A percentile compares a stretch with the other conserved stretches of the same genome.
phyloP scores from a whole-genome alignment of 225 moss, liverwort and hornwort genomes.

The Bryum argenteum region DNA sequence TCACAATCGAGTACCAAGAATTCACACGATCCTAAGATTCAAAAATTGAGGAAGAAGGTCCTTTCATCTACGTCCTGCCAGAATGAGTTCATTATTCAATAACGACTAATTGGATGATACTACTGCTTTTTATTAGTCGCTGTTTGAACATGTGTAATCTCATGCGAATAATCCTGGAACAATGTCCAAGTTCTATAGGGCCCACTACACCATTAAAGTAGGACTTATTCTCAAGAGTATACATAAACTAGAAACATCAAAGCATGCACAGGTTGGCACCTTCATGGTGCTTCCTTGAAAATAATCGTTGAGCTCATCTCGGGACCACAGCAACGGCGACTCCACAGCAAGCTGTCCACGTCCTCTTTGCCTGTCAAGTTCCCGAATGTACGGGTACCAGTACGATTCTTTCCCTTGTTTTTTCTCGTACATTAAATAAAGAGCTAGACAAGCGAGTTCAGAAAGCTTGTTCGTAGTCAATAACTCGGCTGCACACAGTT shows the following conservation, averaged over 20 bases:
- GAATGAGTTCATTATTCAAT: conserved; percentile 1
- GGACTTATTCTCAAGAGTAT: not conserved
- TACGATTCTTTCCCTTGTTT: conserved; percentile 96
- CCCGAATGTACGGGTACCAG: conserved; percentile 99
- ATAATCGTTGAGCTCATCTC: conserved; percentile 88
- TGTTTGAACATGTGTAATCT: conserved; percentile 1
- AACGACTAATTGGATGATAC: conserved; percentile 10
- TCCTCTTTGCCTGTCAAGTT: conserved; percentile 98
- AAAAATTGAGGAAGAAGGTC: not conserved
- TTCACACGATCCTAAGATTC: not conserved
- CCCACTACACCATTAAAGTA: not conserved
- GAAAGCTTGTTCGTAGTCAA: conserved; percentile 99
- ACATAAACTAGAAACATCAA: conserved; percentile 9
- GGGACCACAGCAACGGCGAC: conserved; percentile 96
- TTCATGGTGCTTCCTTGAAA: conserved; percentile 94
- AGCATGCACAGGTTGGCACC: conserved; percentile 38
- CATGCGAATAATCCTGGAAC: conserved; percentile 4
- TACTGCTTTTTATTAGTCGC: not conserved
- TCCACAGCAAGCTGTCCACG: conserved; percentile 95
- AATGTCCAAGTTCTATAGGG: not conserved
- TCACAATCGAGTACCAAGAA: conserved; percentile 13
- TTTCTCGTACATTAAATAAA: conserved; percentile 99
- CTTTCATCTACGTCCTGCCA: conserved; percentile 11
- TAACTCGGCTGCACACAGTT: conserved; percentile 77
- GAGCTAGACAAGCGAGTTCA: conserved; percentile 95